These are phyloP conservation scores for Bryum argenteum DNA, from an alignment of 225 moss, liverwort and hornwort species.

Conservation along the genomic window DNA sequence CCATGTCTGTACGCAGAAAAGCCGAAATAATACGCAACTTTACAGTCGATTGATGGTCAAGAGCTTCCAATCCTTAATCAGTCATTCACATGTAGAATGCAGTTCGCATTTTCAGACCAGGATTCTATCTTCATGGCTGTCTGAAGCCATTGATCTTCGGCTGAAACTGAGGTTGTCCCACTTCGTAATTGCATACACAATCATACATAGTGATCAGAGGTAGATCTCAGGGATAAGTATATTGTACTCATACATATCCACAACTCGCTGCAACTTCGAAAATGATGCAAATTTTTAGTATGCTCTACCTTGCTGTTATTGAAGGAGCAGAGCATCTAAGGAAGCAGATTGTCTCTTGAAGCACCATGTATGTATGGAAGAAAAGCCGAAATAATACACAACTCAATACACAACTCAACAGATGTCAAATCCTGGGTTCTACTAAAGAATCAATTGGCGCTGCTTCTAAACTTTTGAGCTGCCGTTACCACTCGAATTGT, in stretches of 20 bases:
- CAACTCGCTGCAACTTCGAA: not conserved
- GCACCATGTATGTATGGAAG: conserved; percentile 23
- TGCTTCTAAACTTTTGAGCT: conserved; percentile 39
- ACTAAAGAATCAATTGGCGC: conserved; percentile 27
- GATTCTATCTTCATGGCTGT: too few relatives aligned
- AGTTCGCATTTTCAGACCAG: too few relatives aligned
- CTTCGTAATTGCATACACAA: not conserved
- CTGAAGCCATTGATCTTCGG: not conserved
- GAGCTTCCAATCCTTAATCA: too few relatives aligned
- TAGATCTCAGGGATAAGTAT: not conserved
- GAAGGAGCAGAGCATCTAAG: not conserved
- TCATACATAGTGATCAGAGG: not conserved
- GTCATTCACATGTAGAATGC: too few relatives aligned
- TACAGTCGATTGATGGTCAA: conserved; percentile 6
- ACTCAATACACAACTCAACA: too few relatives aligned
- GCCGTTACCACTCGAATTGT: conserved; percentile 40
- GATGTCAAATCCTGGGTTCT: conserved; percentile 34
- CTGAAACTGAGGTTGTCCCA: not conserved
- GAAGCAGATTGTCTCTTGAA: not conserved
- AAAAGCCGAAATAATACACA: conserved; percentile 46
- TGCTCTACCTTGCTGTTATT: not conserved
- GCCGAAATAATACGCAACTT: conserved; percentile 49
- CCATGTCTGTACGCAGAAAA: conserved; percentile 6
- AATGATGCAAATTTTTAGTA: not conserved
- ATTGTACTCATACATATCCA: not conserved